Evolutionary conservation across 306 rosid species (phyloP), one percentile per base, ranked within the genome.

Genomic region (Arachis stenosperma): DNA sequence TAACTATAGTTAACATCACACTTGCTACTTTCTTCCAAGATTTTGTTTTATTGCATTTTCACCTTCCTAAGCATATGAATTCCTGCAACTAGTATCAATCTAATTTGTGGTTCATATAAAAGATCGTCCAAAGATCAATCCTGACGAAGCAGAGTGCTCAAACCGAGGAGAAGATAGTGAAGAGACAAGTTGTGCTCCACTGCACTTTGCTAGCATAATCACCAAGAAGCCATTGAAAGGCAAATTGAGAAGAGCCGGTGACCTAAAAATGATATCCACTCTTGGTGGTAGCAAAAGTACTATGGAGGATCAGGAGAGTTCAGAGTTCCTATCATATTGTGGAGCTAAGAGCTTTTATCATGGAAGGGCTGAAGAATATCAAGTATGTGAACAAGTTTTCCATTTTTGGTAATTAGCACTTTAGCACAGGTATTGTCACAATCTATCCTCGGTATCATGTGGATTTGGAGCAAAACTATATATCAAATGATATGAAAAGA

Each of bases 341-440:
- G 74, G 86, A 30, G 86, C 86, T 59, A 83, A 65, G 59, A 67
- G 10, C 70, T 83, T 66, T 62, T 79, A n/a, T 71, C 84, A 12
- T 47, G 84, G 69, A 61, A 55, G 65, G 5, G 57, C 70, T 52
- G 66, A 71, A 83, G 78, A 83, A 17, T 75, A 76, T 47, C 22
- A 2, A 61, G 15, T 56, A 39, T 66, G 58, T 75, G 73, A 79
- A 56, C 54, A 71, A 1, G 41, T 71, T 71, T 67, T 74, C 62
- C 37, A 22, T 52, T 52, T 52, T 33, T 4, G 0, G 29, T 52
- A 52, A 52, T 6, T 48, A 48, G 15, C 33, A 15, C 17, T 8
- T 29, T 55, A 44, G 7, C 47, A 60, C 41, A 17, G 13, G 48
- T 37, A 11, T 15, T 62, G 78, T 72, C 61, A 9, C 14, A 33